Evolutionary conservation across 225 moss, liverwort and hornwort genomes (phyloP).

Genomic region (Climacium dendroides): DNA sequence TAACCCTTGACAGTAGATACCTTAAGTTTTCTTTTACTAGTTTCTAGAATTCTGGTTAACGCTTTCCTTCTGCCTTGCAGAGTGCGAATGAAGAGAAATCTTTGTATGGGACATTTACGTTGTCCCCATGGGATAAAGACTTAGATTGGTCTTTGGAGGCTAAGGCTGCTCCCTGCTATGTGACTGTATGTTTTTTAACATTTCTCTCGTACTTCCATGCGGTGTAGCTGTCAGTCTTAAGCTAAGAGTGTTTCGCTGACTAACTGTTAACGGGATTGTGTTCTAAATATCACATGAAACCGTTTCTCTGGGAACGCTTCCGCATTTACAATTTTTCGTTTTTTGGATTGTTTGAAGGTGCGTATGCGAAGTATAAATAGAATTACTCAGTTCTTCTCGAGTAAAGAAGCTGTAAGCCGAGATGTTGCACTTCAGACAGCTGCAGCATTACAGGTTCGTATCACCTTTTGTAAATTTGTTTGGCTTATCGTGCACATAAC

Average conservation of each 20-base stretch:
- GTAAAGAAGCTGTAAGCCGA: conserved; percentile 80
- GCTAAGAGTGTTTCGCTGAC: neutral
- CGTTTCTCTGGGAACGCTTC: neutral
- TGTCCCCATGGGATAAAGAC: conserved; percentile 57
- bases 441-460: conserved; percentile 83
- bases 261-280: neutral
- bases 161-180: conserved; percentile 86
- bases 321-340: neutral
- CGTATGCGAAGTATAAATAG: conserved; percentile 69
- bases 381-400: conserved; percentile 73
- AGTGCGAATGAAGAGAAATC: conserved; percentile 68
- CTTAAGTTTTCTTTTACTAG: neutral
- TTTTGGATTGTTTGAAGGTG: conserved; percentile 24
- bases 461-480: neutral
- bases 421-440: conserved; percentile 93
- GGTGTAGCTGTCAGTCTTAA: neutral
- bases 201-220: neutral
- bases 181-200: conserved; percentile 39
- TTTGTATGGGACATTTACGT: conserved; percentile 57
- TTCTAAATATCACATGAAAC: neutral
- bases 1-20: neutral
- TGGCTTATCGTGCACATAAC: neutral
- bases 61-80: conserved; percentile 10
- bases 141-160: conserved; percentile 86
- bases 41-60: neutral